A percentile compares a stretch with the other conserved stretches of the same genome.
These are phyloP conservation scores for Dalechampia spathulata DNA, from an alignment of 441 rosid species.

Conservation along the genomic window DNA sequence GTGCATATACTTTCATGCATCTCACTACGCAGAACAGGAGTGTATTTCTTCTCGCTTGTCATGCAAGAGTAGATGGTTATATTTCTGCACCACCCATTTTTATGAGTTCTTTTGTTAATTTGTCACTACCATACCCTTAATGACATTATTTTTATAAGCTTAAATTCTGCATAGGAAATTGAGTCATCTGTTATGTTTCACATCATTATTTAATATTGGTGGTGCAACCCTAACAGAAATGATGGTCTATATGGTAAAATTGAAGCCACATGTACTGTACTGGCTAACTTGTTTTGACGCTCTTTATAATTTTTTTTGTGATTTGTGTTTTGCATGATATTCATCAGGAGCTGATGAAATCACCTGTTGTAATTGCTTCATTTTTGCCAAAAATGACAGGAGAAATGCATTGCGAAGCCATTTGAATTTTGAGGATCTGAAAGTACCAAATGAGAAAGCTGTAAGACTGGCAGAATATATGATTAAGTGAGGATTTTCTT, in stretches of 20 bases:
- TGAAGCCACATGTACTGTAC: not conserved
- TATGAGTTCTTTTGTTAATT: not conserved
- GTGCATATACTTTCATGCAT: too few species aligned
- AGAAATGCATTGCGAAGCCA: conserved; percentile 43
- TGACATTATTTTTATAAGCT: too few species aligned
- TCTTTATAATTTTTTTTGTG: not conserved
- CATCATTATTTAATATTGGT: not conserved
- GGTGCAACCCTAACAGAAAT: not conserved
- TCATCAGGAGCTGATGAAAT: not conserved
- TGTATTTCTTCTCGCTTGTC: too few species aligned
- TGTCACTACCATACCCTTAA: not conserved
- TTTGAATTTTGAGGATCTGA: conserved; percentile 34
- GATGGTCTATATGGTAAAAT: not conserved
- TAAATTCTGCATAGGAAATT: not conserved
- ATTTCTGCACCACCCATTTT: too few species aligned
- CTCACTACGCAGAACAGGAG: too few species aligned
- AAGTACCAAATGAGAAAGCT: conserved; percentile 49
- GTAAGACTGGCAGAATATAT: conserved; percentile 46
- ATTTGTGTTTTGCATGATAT: not conserved
- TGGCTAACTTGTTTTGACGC: not conserved
- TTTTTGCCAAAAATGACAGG: conserved; percentile 37
- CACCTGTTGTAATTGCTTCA: conserved; percentile 3
- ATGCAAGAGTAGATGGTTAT: too few species aligned
- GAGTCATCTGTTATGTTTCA: not conserved
- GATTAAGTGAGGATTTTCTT: conserved; percentile 42